Evolutionary conservation across 2,329 filamentous ascomycete species (phyloP).

Genomic region (Fusarium veterinarium): DNA sequence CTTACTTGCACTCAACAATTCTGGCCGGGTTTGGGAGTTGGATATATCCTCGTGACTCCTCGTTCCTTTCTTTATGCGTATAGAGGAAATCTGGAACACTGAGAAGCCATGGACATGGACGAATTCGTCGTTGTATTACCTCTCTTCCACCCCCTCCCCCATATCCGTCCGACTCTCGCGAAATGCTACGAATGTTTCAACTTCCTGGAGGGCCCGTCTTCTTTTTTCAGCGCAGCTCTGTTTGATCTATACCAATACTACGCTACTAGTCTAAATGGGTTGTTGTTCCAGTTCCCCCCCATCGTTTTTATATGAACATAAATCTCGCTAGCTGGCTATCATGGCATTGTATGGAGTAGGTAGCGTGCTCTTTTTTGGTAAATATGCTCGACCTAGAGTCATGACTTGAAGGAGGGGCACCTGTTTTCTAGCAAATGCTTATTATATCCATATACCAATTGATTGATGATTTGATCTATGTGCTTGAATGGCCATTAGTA

Average conservation of each 20-base stretch:
- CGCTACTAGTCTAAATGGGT: background rate
- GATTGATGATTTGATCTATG: background rate
- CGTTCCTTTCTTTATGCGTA: background rate
- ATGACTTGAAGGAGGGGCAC: background rate
- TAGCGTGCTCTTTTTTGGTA: constrained; percentile 19
- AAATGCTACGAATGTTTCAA: background rate
- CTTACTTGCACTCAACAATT: background rate
- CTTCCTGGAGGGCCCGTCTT: background rate
- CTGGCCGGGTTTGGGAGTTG: background rate
- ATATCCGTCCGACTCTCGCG: background rate
- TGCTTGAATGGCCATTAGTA: background rate
- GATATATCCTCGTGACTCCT: background rate
- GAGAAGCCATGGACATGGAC: background rate
- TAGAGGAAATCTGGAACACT: background rate
- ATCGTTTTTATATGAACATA: background rate
- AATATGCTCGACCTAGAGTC: constrained; percentile 5
- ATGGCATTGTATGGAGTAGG: constrained; percentile 34
- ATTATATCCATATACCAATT: constrained; percentile 12
- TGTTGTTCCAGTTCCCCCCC: background rate
- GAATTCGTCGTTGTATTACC: background rate
- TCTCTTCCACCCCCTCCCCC: background rate
- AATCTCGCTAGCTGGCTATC: constrained; percentile 29
- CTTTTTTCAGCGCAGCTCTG: constrained; percentile 7
- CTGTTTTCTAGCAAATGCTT: background rate
- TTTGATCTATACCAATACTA: background rate